These are phyloP conservation scores for Suillus weaverae DNA, from an alignment of 768 basidiomycete genomes.

Conservation along the genomic window DNA sequence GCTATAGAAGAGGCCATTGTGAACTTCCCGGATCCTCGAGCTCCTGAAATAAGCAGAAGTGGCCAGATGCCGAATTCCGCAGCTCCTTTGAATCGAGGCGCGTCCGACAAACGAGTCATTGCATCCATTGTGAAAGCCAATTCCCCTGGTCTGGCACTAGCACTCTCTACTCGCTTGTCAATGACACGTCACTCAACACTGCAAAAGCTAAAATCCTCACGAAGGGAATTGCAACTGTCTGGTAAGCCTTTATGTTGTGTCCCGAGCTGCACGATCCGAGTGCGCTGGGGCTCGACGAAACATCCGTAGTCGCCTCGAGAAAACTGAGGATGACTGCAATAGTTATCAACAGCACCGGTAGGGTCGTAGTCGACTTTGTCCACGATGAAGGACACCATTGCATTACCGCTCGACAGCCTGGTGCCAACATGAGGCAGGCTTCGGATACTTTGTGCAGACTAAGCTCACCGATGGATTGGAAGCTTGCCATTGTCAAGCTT, in stretches of 20 bases:
- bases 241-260: slow-evolving; percentile 67
- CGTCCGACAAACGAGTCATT: slow-evolving; percentile 57
- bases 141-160: background rate
- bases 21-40: slow-evolving; percentile 80
- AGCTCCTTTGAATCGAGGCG: slow-evolving; percentile 57
- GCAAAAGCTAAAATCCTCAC: slow-evolving; percentile 37
- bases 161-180: background rate
- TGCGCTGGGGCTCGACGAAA: slow-evolving; percentile 72
- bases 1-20: slow-evolving; percentile 58
- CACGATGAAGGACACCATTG: slow-evolving; percentile 74
- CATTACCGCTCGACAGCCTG: slow-evolving; percentile 28
- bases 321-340: slow-evolving; percentile 52
- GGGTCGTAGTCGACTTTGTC: slow-evolving; percentile 73
- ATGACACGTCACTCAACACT: background rate
- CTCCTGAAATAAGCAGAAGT: slow-evolving; percentile 76
- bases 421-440: background rate
- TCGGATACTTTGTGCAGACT: background rate
- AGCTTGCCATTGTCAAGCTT: slow-evolving; percentile 1
- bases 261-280: slow-evolving; percentile 79
- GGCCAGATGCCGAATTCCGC: slow-evolving; percentile 63
- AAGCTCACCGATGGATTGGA: slow-evolving; percentile 2
- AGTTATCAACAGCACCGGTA: slow-evolving; percentile 33
- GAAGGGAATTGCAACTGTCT: slow-evolving; percentile 49
- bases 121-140: slow-evolving; percentile 37
- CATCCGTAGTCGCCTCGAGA: slow-evolving; percentile 77